Evolutionary conservation across 768 basidiomycete genomes (phyloP), one percentile per base, ranked within the genome.

Genomic region (Dacryopinax primogenitus): DNA sequence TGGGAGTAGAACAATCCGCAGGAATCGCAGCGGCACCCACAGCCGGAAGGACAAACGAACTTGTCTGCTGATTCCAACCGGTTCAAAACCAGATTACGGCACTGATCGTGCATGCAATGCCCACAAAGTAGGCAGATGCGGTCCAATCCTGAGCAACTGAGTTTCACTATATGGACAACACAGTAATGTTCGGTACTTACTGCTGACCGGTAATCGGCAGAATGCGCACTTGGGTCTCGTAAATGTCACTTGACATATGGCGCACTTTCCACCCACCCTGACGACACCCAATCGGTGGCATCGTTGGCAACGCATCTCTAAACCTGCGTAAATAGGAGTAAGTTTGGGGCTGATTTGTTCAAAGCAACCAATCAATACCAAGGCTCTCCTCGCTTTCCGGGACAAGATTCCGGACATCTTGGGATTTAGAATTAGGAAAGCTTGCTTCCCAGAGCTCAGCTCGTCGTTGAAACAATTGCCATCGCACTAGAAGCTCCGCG

Each of bases 401-500:
- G 23, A 44, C 13, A 9, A 28, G 26, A 58, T 58, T 30, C 41
- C 41, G 41, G 4, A 58, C 26, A 28, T 7, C 51, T 58, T 58
- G 51, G 3, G 51, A 58, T 32, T 21, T 58, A 30, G 51, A 58
- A 23, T 58, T 2, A 3, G 30, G 26, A 30, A 58, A 58, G 51
- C 51, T 58, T 11, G 51, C 51, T 21, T 58, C 51, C 23, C 51
- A 58, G 4, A 92, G 78, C 68, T 90, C 88, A 18, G 85, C 74
- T 1, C 90, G 82, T 71, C 90, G 87, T 39, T 83, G 79, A 69
- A 82, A 76, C 63, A 90, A 72, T 67, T 83, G 76, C 92, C 91
- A 93, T 45, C 84, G 76, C 68, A 84, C 83, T 26, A 93, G 76
- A 67, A 87, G 76, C 65, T 92, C 88, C 4, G 87, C 86, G 71